A percentile compares a stretch with the other conserved stretches of the same genome.
Conservation (phyloP, 2,329 filamentous ascomycete genomes). For the Nannizzia gypsea region DNA sequence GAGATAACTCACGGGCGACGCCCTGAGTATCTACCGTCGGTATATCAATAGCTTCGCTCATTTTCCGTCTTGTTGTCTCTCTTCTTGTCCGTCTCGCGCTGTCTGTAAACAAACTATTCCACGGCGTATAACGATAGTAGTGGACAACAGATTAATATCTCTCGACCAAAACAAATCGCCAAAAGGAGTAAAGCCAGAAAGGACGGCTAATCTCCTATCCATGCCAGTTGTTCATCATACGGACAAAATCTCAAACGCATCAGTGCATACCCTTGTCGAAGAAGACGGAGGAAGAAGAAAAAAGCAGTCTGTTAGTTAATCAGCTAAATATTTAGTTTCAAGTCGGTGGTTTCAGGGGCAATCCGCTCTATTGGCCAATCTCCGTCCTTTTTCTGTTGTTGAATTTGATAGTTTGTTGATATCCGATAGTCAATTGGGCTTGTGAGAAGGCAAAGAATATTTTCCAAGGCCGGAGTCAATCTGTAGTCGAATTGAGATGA, state of each 20-base stretch:
- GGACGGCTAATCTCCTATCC: constrained; percentile 1
- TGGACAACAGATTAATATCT: not conserved
- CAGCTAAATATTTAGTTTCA: not conserved
- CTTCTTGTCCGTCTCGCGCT: not conserved
- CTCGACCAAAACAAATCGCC: not conserved
- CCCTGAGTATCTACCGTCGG: not conserved
- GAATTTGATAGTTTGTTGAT: not conserved
- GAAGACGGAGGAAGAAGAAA: not conserved
- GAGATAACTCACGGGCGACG: constrained; percentile 25
- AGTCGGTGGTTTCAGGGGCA: not conserved
- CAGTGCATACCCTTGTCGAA: not conserved
- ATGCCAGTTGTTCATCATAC: not conserved
- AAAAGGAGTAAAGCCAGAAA: not conserved
- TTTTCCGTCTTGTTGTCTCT: not conserved
- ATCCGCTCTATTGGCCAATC: not conserved
- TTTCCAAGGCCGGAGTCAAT: too few relatives aligned
- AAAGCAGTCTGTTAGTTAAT: too few relatives aligned
- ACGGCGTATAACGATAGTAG: not conserved
- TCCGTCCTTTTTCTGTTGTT: not conserved
- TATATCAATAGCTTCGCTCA: constrained; percentile 7
- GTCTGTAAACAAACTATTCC: not conserved
- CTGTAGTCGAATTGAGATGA: too few relatives aligned
- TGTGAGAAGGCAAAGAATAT: not conserved
- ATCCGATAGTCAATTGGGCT: not conserved
- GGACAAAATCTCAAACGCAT: not conserved